phyloP scores from a whole-genome alignment of 1,139 yeast genomes.

The Pichia sp. region DNA sequence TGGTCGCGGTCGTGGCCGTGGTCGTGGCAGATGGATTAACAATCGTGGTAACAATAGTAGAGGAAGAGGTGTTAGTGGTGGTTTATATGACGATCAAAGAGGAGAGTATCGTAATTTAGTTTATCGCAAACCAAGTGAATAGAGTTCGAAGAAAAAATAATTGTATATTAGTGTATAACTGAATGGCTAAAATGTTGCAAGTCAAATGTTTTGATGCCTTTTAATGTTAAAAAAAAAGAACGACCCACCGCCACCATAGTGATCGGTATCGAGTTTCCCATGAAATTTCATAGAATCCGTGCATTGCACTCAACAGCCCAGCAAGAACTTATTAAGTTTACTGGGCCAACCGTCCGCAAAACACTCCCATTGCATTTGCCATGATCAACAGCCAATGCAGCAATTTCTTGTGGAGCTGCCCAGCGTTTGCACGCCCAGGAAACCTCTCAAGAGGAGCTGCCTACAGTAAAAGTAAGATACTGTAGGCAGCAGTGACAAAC shows the following conservation, averaged over 20 bases:
- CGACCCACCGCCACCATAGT: conserved; percentile 37
- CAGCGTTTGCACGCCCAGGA: conserved; percentile 67
- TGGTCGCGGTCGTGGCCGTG: conserved; percentile 3
- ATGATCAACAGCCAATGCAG: conserved; percentile 13
- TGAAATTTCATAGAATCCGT: conserved; percentile 40
- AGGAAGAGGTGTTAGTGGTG: conserved; percentile 6
- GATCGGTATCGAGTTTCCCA: conserved; percentile 79
- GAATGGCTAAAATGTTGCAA: too few species aligned
- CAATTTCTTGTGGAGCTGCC: conserved; percentile 70
- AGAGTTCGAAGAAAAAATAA: too few species aligned
- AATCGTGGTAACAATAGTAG: neutral
- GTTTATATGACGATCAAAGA: conserved; percentile 1
- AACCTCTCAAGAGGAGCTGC: conserved; percentile 61
- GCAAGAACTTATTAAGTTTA: conserved; percentile 3
- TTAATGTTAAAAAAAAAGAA: too few species aligned
- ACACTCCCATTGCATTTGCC: conserved; percentile 49
- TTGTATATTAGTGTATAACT: too few species aligned
- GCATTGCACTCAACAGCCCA: conserved; percentile 69
- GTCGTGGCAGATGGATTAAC: neutral
- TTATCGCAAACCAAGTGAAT: conserved; percentile 6
- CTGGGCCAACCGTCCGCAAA: conserved; percentile 62
- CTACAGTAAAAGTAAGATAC: conserved; percentile 56
- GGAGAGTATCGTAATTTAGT: conserved; percentile 3
- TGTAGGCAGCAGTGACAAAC: conserved; percentile 37
- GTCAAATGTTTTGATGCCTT: too few species aligned